A percentile compares a stretch with the other conserved stretches of the same genome.
These are phyloP conservation scores for Parsonsia alboflavescens DNA, from an alignment of 257 asterid species.

Conservation along the genomic window DNA sequence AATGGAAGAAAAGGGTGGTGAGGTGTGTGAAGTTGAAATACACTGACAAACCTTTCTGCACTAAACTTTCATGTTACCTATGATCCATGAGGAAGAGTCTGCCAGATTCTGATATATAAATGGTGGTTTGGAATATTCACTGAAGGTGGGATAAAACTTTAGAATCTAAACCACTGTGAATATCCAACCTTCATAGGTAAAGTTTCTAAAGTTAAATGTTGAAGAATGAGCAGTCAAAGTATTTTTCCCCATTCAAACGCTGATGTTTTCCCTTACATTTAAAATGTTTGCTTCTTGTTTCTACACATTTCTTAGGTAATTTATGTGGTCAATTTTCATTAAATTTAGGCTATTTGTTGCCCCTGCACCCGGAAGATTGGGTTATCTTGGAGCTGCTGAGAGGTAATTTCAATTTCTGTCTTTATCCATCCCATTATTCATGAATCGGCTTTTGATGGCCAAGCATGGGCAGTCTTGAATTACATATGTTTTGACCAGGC, in stretches of 20 bases:
- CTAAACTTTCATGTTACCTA: not conserved
- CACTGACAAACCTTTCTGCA: not conserved
- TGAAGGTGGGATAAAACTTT: not conserved
- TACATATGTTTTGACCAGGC: not conserved
- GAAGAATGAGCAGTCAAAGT: not conserved
- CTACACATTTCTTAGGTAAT: slow-evolving; percentile 9
- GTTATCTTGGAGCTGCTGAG: slow-evolving; percentile 70
- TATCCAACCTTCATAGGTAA: too few species aligned
- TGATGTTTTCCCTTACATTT: not conserved
- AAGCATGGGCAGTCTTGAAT: not conserved
- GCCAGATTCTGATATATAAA: not conserved
- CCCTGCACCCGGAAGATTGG: slow-evolving; percentile 87
- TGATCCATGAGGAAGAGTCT: not conserved
- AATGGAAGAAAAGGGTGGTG: not conserved
- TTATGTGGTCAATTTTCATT: slow-evolving; percentile 8
- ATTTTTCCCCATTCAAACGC: not conserved
- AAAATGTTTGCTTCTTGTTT: not conserved
- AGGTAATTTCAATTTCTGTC: slow-evolving; percentile 37
- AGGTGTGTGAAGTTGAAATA: not conserved
- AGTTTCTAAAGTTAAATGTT: not conserved
- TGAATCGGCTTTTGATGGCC: not conserved
- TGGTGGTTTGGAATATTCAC: not conserved
- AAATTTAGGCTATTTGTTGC: slow-evolving; percentile 65
- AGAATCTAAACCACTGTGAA: not conserved
- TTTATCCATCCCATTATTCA: not conserved